Percentiles rank a stretch among this genome's conserved stretches.
phyloP scores from a whole-genome alignment of 768 basidiomycete genomes.

The Termitomyces bulborhizus region DNA sequence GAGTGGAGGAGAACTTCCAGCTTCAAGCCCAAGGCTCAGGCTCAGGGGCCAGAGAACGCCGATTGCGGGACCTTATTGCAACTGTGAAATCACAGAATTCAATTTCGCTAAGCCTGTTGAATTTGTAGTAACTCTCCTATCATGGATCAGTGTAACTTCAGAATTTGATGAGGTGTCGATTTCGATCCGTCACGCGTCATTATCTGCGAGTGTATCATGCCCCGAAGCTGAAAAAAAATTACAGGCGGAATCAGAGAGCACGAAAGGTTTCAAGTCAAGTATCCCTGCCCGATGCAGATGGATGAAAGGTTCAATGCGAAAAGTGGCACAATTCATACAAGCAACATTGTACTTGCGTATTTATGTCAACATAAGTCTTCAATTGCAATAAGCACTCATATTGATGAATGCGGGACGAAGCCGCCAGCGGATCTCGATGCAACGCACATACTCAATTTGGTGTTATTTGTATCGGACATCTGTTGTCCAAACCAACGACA shows the following conservation, averaged over 20 bases:
- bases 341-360: background rate
- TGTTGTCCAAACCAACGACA: too few relatives aligned
- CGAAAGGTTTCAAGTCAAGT: background rate
- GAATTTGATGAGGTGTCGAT: background rate
- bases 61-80: background rate
- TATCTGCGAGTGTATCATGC: background rate
- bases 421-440: background rate
- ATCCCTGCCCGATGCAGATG: background rate
- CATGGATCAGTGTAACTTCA: background rate
- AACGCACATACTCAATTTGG: background rate
- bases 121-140: background rate
- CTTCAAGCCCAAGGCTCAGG: too few relatives aligned
- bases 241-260: background rate
- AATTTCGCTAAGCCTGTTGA: too few relatives aligned
- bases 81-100: background rate
- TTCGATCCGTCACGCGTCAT: background rate
- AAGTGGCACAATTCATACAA: background rate
- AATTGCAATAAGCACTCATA: background rate
- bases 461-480: background rate
- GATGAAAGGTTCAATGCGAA: background rate
- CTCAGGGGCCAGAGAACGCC: slow-evolving; percentile 11
- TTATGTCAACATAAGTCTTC: background rate
- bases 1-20: background rate
- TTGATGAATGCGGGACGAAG: background rate
- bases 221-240: background rate